Evolutionary conservation across 2,329 filamentous ascomycete genomes (phyloP).

Genomic region (Didymella lethalis): DNA sequence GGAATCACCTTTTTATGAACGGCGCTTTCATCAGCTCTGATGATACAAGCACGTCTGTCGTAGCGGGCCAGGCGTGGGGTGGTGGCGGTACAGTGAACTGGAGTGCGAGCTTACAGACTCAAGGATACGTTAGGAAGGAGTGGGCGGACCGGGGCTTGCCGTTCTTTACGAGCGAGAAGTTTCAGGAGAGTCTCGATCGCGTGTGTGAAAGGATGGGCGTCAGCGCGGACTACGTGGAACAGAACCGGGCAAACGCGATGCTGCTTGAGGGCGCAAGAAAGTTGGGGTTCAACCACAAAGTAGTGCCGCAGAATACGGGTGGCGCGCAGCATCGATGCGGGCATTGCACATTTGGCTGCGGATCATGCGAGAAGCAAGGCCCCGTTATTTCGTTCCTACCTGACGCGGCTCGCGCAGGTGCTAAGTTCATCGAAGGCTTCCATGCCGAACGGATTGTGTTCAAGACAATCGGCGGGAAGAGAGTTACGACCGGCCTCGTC

Average conservation of each 20-base stretch:
- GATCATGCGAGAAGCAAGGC: constrained; percentile 77
- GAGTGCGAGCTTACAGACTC: constrained; percentile 73
- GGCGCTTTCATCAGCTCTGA: constrained; percentile 66
- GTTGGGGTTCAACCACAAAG: constrained; percentile 73
- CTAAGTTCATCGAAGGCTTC: constrained; percentile 85
- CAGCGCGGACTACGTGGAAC: constrained; percentile 68
- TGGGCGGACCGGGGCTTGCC: constrained; percentile 76
- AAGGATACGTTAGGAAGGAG: constrained; percentile 78
- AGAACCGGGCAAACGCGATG: constrained; percentile 75
- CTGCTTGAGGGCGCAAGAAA: constrained; percentile 78
- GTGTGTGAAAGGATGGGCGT: constrained; percentile 84
- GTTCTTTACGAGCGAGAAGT: constrained; percentile 77
- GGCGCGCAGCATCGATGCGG: constrained; percentile 76
- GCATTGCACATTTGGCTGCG: constrained; percentile 67
- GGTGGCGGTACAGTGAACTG: constrained; percentile 91
- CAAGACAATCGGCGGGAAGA: constrained; percentile 61
- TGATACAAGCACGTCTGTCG: constrained; percentile 61
- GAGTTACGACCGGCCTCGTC: constrained; percentile 72
- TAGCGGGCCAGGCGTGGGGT: constrained; percentile 79
- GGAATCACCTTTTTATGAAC: constrained; percentile 73
- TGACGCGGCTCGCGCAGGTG: constrained; percentile 78
- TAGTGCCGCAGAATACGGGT: constrained; percentile 81
- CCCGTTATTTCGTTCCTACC: constrained; percentile 79
- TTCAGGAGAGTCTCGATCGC: constrained; percentile 79
- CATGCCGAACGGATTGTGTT: constrained; percentile 75